phyloP scores from a whole-genome alignment of 1,284 basidiomycete species.

The Fomitiporia mediterranea region DNA sequence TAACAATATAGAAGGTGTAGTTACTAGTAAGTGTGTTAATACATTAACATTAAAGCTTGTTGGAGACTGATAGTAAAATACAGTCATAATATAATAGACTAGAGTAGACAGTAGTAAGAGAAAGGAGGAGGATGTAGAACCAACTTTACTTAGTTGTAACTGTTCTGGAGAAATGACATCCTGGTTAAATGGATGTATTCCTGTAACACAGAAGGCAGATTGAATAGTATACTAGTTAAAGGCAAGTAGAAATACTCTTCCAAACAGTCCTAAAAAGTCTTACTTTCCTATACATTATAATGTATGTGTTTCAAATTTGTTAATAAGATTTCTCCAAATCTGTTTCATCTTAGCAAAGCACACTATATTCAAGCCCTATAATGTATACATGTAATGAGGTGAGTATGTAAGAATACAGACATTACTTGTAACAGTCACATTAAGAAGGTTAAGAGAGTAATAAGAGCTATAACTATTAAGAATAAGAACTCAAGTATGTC shows the following conservation, averaged over 20 bases:
- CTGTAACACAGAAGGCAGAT: slow-evolving; percentile 30
- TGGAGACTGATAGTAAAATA: slow-evolving; percentile 1
- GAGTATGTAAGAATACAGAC: slow-evolving; percentile 37
- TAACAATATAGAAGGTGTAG: too few relatives aligned
- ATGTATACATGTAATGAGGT: slow-evolving; percentile 16
- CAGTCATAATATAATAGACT: slow-evolving; percentile 9
- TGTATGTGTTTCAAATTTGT: slow-evolving; percentile 22
- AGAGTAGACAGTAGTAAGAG: slow-evolving; percentile 13
- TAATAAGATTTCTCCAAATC: slow-evolving; percentile 20
- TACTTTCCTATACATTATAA: slow-evolving; percentile 24
- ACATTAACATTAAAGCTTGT: neutral
- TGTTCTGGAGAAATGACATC: slow-evolving; percentile 17
- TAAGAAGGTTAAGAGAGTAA: slow-evolving; percentile 31
- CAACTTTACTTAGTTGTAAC: slow-evolving; percentile 21
- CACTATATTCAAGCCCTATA: slow-evolving; percentile 38
- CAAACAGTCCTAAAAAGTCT: slow-evolving; percentile 28
- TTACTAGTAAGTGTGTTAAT: neutral
- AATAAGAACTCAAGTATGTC: slow-evolving; percentile 28
- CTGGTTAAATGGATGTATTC: slow-evolving; percentile 29
- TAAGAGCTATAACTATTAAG: slow-evolving; percentile 40
- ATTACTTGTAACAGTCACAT: slow-evolving; percentile 29
- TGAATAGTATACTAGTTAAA: slow-evolving; percentile 25
- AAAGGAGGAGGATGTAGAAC: slow-evolving; percentile 19
- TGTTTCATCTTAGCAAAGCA: slow-evolving; percentile 32
- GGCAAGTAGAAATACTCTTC: slow-evolving; percentile 24